These are phyloP conservation scores for Tephrocybe rancida DNA, from an alignment of 768 basidiomycete genomes.

Conservation along the genomic window DNA sequence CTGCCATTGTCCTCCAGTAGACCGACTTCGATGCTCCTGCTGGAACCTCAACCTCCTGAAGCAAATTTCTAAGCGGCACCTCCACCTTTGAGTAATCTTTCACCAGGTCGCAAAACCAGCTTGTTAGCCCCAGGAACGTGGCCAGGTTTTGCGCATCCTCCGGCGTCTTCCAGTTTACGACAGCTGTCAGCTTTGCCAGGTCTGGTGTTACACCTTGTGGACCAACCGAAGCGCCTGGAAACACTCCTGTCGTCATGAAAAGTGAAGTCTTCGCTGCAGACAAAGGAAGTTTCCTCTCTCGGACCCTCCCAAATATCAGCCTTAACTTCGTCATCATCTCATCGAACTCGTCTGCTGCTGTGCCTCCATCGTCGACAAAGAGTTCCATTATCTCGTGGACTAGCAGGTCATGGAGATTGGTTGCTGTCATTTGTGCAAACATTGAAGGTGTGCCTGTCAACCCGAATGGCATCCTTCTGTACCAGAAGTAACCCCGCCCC, in stretches of 20 bases:
- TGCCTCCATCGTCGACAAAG: conserved; percentile 43
- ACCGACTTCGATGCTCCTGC: conserved; percentile 18
- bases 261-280: conserved; percentile 33
- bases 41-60: conserved; percentile 21
- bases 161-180: conserved; percentile 36
- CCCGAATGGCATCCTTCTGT: conserved; percentile 39
- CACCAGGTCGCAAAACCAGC: conserved; percentile 35
- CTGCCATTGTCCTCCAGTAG: conserved; percentile 26
- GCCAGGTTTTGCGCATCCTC: conserved; percentile 26
- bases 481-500: conserved; percentile 37
- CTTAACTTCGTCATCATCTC: conserved; percentile 24
- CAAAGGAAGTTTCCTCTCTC: conserved; percentile 23
- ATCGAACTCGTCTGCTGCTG: conserved; percentile 32
- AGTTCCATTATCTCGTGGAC: conserved; percentile 28
- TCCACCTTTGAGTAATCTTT: conserved; percentile 32
- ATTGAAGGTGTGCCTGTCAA: conserved; percentile 37
- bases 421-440: conserved; percentile 32
- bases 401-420: conserved; percentile 25
- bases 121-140: conserved; percentile 36
- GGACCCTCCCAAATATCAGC: neutral
- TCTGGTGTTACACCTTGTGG: conserved; percentile 33
- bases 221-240: conserved; percentile 31
- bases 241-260: conserved; percentile 35
- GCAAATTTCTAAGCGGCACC: conserved; percentile 32
- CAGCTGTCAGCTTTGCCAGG: conserved; percentile 34